Evolutionary conservation across 495 filamentous ascomycete genomes (phyloP).

Genomic region (Aspergillus funiculosus): DNA sequence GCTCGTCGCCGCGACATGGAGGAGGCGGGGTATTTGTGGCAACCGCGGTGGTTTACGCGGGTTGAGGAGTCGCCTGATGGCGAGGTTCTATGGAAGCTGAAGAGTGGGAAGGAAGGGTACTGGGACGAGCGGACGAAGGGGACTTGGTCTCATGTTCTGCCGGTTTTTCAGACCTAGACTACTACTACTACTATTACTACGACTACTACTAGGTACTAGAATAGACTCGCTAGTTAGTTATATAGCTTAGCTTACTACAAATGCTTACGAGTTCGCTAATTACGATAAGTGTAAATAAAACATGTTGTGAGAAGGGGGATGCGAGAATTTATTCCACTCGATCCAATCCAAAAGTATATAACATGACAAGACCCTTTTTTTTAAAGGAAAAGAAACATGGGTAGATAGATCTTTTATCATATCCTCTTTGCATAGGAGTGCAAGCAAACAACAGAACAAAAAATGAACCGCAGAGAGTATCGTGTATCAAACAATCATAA

Average conservation of each 20-base stretch:
- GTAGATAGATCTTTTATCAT: no score
- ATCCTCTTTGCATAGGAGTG: no score
- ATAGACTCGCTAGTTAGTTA: no score
- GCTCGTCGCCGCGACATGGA: slow-evolving; percentile 70
- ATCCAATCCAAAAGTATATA: no score
- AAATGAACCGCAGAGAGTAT: neutral
- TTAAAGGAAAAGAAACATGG: no score
- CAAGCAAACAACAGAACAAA: neutral
- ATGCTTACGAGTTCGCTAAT: no score
- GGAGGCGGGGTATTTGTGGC: slow-evolving; percentile 59
- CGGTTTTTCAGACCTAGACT: slow-evolving; percentile 56
- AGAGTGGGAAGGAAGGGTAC: slow-evolving; percentile 75
- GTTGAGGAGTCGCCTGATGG: slow-evolving; percentile 49
- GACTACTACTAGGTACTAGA: neutral
- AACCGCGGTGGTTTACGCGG: slow-evolving; percentile 76
- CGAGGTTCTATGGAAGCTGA: slow-evolving; percentile 78
- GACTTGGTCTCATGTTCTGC: slow-evolving; percentile 62
- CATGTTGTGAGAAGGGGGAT: no score
- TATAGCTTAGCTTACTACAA: no score
- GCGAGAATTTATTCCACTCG: no score
- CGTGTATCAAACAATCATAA: neutral
- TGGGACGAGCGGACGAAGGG: slow-evolving; percentile 78
- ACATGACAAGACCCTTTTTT: no score
- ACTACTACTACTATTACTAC: neutral
- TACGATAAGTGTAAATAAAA: no score